phyloP scores from a whole-genome alignment of 2,329 filamentous ascomycete genomes.

The Chrysoporthe austroafricana region DNA sequence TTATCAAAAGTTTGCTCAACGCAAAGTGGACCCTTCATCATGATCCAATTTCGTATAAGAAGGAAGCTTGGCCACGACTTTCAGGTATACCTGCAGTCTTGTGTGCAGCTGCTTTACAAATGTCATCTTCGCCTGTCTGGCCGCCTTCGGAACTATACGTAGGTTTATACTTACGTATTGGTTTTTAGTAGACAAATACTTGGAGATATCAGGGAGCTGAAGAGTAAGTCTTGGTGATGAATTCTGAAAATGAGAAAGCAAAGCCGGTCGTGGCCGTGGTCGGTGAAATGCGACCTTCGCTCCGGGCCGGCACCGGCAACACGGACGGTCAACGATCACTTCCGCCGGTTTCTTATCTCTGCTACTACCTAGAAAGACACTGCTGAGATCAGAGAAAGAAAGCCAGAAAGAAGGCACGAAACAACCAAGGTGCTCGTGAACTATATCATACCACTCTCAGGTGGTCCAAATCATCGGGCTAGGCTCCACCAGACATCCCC shows the following conservation, averaged over 20 bases:
- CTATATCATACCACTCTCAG: too few species aligned
- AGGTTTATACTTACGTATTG: not conserved
- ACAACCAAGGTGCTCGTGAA: not conserved
- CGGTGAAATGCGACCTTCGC: not conserved
- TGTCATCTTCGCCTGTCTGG: too few species aligned
- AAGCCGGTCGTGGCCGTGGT: not conserved
- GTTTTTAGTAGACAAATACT: not conserved
- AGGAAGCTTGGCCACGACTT: too few species aligned
- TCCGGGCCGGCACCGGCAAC: not conserved
- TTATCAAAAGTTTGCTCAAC: not conserved
- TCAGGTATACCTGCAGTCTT: too few species aligned
- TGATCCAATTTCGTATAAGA: not conserved
- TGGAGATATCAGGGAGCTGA: not conserved
- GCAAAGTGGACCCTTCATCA: not conserved
- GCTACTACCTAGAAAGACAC: not conserved
- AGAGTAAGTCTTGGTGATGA: not conserved
- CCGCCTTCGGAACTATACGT: too few species aligned
- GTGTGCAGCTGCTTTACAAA: too few species aligned
- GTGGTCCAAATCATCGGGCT: too few species aligned
- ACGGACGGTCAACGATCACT: not conserved
- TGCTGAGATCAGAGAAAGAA: not conserved
- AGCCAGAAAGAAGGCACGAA: not conserved
- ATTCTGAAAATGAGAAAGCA: not conserved
- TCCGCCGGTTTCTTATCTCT: not conserved
- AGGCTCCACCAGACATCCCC: not conserved